A percentile compares a stretch with the other conserved stretches of the same genome.
phyloP scores from a whole-genome alignment of 2,329 filamentous ascomycete genomes.

The Hymenoscyphus fraxineus region DNA sequence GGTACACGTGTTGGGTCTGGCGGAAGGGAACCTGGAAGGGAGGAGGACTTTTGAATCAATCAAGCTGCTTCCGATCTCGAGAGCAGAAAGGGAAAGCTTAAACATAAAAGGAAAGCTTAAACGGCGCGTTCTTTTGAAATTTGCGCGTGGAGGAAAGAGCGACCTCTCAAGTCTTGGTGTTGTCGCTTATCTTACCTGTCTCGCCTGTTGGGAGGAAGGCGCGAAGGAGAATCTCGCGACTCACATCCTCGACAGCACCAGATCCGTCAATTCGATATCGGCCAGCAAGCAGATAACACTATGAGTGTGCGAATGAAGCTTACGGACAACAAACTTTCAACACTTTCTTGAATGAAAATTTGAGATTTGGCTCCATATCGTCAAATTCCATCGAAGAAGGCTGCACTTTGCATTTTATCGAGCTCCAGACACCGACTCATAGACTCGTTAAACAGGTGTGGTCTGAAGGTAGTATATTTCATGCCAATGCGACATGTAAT shows the following conservation, averaged over 20 bases:
- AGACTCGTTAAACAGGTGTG: too few species aligned
- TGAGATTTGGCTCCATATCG: too few species aligned
- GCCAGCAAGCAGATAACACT: too few species aligned
- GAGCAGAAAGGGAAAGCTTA: neutral
- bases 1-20: neutral
- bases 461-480: too few species aligned
- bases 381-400: too few species aligned
- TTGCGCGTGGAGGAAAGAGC: neutral
- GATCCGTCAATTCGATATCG: too few species aligned
- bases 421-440: too few species aligned
- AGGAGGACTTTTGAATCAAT: neutral
- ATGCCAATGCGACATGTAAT: too few species aligned
- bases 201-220: neutral
- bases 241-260: neutral
- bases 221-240: neutral
- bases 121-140: neutral
- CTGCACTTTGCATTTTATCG: too few species aligned
- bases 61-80: neutral
- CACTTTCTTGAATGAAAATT: too few species aligned
- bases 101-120: neutral
- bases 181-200: neutral
- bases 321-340: too few species aligned
- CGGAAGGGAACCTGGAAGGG: neutral
- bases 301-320: too few species aligned
- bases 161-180: neutral